Evolutionary conservation across 2,329 filamentous ascomycete genomes (phyloP).

Genomic region (Gaeumannomyces sp.): DNA sequence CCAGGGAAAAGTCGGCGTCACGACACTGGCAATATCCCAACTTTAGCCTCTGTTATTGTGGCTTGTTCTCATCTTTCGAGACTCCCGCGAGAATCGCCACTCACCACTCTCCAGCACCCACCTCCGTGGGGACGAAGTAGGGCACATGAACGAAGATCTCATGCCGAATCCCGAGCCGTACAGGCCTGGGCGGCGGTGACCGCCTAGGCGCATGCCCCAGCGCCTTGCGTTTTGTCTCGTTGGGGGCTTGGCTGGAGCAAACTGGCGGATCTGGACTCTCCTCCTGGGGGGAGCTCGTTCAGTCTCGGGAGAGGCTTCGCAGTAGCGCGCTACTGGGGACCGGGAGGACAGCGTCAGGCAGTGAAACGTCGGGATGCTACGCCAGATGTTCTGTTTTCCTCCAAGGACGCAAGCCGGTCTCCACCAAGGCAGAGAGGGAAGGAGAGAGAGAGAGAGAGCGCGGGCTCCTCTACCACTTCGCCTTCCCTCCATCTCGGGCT

Average conservation of each 20-base stretch:
- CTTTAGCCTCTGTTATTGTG: background rate
- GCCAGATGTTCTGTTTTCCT: background rate
- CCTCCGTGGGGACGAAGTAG: background rate
- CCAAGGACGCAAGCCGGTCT: background rate
- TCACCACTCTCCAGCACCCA: too few relatives aligned
- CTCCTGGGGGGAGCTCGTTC: background rate
- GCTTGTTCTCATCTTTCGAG: background rate
- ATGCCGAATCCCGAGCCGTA: background rate
- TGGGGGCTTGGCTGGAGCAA: too few relatives aligned
- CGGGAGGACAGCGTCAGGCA: background rate
- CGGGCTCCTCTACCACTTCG: background rate
- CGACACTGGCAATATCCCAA: background rate
- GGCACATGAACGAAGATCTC: background rate
- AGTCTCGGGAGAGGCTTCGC: background rate
- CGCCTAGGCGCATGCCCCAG: background rate
- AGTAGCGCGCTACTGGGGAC: background rate
- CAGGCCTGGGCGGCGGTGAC: background rate
- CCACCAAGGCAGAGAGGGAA: background rate
- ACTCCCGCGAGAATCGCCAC: background rate
- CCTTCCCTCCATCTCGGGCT: background rate
- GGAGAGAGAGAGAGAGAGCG: background rate
- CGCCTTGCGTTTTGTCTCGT: background rate
- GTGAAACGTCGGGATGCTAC: background rate
- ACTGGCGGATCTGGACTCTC: too few relatives aligned
- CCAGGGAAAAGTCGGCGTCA: background rate